Evolutionary conservation across 208 protist genomes (phyloP).

Genomic region (Crithidia bombi): DNA sequence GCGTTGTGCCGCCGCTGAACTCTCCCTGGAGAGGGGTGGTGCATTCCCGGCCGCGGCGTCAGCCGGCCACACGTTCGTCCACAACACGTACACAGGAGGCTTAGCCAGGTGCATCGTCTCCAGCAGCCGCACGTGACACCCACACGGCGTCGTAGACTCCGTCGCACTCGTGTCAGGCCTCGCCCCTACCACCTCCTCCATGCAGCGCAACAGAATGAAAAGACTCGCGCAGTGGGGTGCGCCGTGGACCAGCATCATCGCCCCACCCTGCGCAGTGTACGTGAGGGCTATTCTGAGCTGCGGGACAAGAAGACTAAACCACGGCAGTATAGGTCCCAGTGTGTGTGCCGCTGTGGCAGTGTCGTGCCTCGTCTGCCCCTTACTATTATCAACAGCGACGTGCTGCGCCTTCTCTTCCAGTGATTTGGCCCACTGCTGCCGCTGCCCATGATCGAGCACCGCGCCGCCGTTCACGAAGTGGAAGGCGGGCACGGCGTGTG

Average conservation of each 20-base stretch:
- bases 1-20: neutral
- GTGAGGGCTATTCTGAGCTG: slow-evolving; percentile 63
- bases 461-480: slow-evolving; percentile 85
- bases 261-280: slow-evolving; percentile 48
- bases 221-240: slow-evolving; percentile 75
- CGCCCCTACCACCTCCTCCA: slow-evolving; percentile 28
- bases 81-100: slow-evolving; percentile 72
- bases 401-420: neutral
- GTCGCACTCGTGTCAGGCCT: neutral
- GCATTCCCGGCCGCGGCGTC: neutral
- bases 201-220: slow-evolving; percentile 57
- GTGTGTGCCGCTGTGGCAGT: neutral
- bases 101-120: slow-evolving; percentile 82
- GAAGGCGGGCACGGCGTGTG: slow-evolving; percentile 19
- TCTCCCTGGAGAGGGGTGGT: neutral
- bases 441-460: slow-evolving; percentile 81
- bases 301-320: slow-evolving; percentile 78
- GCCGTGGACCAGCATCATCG: slow-evolving; percentile 80
- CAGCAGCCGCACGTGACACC: slow-evolving; percentile 34
- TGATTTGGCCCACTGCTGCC: slow-evolving; percentile 22
- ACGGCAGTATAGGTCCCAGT: slow-evolving; percentile 48
- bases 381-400: neutral
- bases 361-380: neutral
- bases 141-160: neutral
- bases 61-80: slow-evolving; percentile 18